Conservation (phyloP, 2,329 filamentous ascomycete genomes). For the Sporothrix luriei region DNA sequence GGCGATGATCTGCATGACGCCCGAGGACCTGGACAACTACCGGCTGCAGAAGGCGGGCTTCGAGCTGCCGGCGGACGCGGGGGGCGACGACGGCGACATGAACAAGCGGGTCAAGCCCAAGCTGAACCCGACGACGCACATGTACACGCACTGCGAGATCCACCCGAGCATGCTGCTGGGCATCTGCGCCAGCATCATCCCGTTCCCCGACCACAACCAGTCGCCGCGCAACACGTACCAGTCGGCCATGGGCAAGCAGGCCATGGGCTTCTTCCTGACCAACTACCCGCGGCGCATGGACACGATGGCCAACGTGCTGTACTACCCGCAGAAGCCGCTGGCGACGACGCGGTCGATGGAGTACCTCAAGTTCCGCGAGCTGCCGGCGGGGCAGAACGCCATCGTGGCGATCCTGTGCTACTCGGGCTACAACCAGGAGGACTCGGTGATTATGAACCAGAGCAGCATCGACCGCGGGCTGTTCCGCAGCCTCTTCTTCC, state of each 20-base stretch:
- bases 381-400: slow-evolving; percentile 95
- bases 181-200: slow-evolving; percentile 98
- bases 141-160: slow-evolving; percentile 98
- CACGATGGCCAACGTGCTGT: slow-evolving; percentile 98
- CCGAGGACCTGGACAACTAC: slow-evolving; percentile 85
- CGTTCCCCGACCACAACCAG: slow-evolving; percentile 98
- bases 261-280: slow-evolving; percentile 98
- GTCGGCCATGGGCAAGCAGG: slow-evolving; percentile 99
- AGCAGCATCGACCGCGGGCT: slow-evolving; percentile 97
- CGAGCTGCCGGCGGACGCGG: slow-evolving; percentile 50
- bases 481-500: slow-evolving; percentile 97
- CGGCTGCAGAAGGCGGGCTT: slow-evolving; percentile 60
- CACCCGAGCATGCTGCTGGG: slow-evolving; percentile 98
- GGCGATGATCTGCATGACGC: slow-evolving; percentile 98
- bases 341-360: slow-evolving; percentile 98
- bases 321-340: slow-evolving; percentile 97
- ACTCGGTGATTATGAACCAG: slow-evolving; percentile 99
- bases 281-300: slow-evolving; percentile 98
- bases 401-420: slow-evolving; percentile 98
- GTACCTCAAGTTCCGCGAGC: slow-evolving; percentile 94
- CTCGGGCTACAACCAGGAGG: slow-evolving; percentile 99
- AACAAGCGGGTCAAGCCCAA: slow-evolving; percentile 87
- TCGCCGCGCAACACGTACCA: slow-evolving; percentile 99
- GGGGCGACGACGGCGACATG: slow-evolving; percentile 72
- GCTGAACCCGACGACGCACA: slow-evolving; percentile 83